Evolutionary conservation across 768 basidiomycete genomes (phyloP), one percentile per base, ranked within the genome.

Genomic region (Mycena rebaudengoi): DNA sequence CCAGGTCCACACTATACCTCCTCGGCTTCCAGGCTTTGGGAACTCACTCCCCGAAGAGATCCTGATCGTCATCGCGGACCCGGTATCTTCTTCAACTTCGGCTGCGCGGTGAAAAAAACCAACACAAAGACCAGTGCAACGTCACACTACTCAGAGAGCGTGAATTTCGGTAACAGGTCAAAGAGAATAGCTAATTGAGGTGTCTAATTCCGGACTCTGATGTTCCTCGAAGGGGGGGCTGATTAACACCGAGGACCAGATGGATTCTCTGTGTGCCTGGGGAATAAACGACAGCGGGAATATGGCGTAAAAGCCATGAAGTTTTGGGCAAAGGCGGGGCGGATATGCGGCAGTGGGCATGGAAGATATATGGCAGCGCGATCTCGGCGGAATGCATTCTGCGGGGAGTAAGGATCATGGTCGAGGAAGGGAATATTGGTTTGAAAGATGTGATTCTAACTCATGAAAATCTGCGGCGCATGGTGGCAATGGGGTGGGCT

Each of bases 251-350:
- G n/a, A 60, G 8, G 18, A 5, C 6, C 61, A 62, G 16, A 12
- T 70, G 8, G 46, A 62, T 0, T 52, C 43, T 12, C 50, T 68
- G 58, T 40, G 58, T 13, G 18, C 8, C 0, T 70, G 72, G 69
- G 52, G 60, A 48, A 64, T 18, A 63, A 64, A 18, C 39, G 70
- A 37, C 43, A 40, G 33, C 20, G 16, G 26, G 55, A 59, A 13
- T 70, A 73, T 53, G 49, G 21, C 7, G 68, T 67, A 48, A 72
- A 73, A 59, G 72, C 72, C 6, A 64, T 61, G 46, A 72, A 74
- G 41, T 71, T 71, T 20, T 70, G 70, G 68, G 21, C 33, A 74
- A 71, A 55, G 65, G 67, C 13, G 54, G 66, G n/a, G 7, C 40
- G n/a, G 54, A 44, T 45, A 67, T 56, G 52, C 56, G 51, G 16